Conservation (phyloP, 345 rosid species). For the Lenwebbia sp. region DNA sequence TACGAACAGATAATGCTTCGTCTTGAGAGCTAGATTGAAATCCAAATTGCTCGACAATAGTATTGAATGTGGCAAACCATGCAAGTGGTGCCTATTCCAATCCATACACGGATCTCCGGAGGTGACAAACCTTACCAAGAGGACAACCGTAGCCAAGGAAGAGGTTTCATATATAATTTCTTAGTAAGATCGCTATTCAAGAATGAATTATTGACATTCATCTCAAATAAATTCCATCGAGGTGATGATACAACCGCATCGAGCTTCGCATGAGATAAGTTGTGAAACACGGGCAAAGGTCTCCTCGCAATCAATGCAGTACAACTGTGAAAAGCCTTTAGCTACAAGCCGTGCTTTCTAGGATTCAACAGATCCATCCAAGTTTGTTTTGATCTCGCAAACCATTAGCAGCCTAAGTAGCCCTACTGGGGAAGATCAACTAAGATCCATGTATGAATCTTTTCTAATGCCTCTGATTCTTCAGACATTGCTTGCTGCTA, state of each 20-base stretch:
- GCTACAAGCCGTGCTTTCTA: not conserved
- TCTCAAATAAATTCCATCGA: not conserved
- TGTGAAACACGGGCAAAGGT: not conserved
- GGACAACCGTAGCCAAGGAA: not conserved
- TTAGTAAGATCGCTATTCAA: not conserved
- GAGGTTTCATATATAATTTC: not conserved
- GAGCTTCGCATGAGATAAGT: not conserved
- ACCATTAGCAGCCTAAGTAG: too few species aligned
- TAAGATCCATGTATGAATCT: not conserved
- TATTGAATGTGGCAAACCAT: not conserved
- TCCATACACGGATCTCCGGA: not conserved
- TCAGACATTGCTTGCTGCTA: not conserved
- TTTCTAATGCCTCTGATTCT: not conserved
- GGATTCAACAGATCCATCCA: too few species aligned
- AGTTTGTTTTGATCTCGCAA: too few species aligned
- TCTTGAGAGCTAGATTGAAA: not conserved
- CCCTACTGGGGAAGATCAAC: too few species aligned
- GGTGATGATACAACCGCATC: not conserved
- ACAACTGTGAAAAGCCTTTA: not conserved
- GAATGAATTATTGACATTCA: not conserved
- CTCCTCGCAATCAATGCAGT: not conserved
- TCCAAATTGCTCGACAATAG: not conserved
- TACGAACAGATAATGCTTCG: not conserved
- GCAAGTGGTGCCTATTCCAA: accelerated
- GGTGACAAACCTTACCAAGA: not conserved